phyloP scores from a whole-genome alignment of 805 yeast species.

The Candida gorgasii region DNA sequence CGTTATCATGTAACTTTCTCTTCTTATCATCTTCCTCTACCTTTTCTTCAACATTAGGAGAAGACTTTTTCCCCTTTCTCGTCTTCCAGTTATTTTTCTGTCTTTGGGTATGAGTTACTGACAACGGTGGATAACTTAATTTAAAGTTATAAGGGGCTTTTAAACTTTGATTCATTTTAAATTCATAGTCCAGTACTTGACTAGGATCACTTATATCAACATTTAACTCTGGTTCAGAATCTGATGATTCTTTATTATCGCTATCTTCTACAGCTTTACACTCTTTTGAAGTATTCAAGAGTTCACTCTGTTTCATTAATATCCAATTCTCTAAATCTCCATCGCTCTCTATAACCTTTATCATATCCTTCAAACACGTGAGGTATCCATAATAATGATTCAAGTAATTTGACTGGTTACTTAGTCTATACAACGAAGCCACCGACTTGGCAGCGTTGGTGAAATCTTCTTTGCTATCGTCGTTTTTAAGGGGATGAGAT shows the following conservation, averaged over 20 bases:
- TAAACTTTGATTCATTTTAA: constrained; percentile 30
- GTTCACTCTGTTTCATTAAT: constrained; percentile 47
- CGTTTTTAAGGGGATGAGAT: constrained; percentile 6
- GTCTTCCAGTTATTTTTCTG: constrained; percentile 18
- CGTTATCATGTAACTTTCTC: constrained; percentile 12
- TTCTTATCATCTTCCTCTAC: constrained; percentile 7
- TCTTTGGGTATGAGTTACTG: constrained; percentile 33
- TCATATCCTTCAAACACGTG: constrained; percentile 59
- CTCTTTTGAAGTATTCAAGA: constrained; percentile 11
- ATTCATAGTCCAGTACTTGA: constrained; percentile 26
- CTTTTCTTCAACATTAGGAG: constrained; percentile 9
- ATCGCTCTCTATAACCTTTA: constrained; percentile 38
- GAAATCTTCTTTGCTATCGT: constrained; percentile 27
- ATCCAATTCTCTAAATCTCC: constrained; percentile 58
- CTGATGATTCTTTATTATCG: neutral
- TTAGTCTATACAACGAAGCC: constrained; percentile 56
- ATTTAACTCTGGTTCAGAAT: neutral
- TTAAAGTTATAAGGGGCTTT: constrained; percentile 29
- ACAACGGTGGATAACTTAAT: constrained; percentile 39
- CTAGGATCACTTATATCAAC: neutral
- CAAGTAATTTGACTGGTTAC: constrained; percentile 52
- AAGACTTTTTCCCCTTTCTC: constrained; percentile 14
- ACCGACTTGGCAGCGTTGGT: constrained; percentile 44
- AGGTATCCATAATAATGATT: constrained; percentile 59
- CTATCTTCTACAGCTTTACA: neutral